Evolutionary conservation across 164 flowering plant species (phyloP), one percentile per base, ranked within the genome.

Genomic region (Vitis labrusca): DNA sequence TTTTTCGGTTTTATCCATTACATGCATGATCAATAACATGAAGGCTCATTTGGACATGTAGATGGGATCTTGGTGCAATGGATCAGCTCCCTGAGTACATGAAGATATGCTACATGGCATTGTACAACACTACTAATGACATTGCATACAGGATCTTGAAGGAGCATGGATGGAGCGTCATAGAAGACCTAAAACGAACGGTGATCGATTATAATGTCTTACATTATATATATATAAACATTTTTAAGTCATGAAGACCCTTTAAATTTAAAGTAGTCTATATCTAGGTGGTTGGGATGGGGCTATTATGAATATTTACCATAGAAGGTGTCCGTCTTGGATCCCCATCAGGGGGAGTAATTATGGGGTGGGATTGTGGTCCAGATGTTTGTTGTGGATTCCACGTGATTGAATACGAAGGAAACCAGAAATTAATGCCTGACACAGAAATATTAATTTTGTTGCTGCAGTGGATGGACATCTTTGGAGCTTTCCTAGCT

Each of bases 61-160:
- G 80, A 64, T 78, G 80, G 77, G 73, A 78, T 59, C 66, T 74
- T 63, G 72, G 54, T 7, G 72, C 69, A 37, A 70, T 78, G 63
- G 74, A 74, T 14, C 49, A 64, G 12, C 75, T 78, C 10, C 80
- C 80, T 3, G 74, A 74, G 9, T 78, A 74, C 75, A 74, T 78
- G 72, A 78, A 74, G 59, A 63, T 78, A 57, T 78, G 77, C 19
- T 78, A 74, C 57, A 66, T 70, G 69, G 80, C 80, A 3, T 63
- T 78, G 64, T 70, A 71, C 63, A 74, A 74, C 30, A 74, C 77
- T 10, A 71, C 69, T 8, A 74, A 74, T 17, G 74, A 70, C 10
- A 66, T 78, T 10, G 65, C 67, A 37, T 67, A 62, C 68, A 54
- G 15, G 32, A 48, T 74, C 51, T 74, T 70, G 58, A 74, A 74